A percentile compares a stretch with the other conserved stretches of the same genome.
phyloP scores from a whole-genome alignment of 2,329 filamentous ascomycete genomes.

The Macroventuria anomochaeta region DNA sequence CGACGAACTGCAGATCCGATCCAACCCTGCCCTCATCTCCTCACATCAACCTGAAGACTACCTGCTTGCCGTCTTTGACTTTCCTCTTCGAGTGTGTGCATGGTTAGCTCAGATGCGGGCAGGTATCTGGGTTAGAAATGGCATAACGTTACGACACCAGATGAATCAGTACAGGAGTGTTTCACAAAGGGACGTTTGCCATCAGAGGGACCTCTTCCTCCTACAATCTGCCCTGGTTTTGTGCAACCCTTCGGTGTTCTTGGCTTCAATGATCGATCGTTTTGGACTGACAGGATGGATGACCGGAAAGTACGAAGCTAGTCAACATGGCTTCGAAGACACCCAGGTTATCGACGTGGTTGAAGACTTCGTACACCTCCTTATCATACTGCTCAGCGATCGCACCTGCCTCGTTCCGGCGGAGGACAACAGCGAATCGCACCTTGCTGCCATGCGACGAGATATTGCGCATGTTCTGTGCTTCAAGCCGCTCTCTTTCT shows the following conservation, averaged over 20 bases:
- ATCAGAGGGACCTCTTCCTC: constrained; percentile 93
- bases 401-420: constrained; percentile 77
- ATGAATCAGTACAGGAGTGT: constrained; percentile 93
- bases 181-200: constrained; percentile 85
- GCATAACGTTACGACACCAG: constrained; percentile 93
- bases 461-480: constrained; percentile 94
- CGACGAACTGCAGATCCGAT: constrained; percentile 71
- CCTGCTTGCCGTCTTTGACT: constrained; percentile 88
- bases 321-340: constrained; percentile 77
- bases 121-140: constrained; percentile 98
- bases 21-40: constrained; percentile 64
- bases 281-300: constrained; percentile 91
- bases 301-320: constrained; percentile 74
- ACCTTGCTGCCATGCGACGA: constrained; percentile 76
- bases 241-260: constrained; percentile 80
- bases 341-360: constrained; percentile 87
- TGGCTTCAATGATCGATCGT: constrained; percentile 89
- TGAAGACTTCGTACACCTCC: constrained; percentile 92
- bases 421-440: constrained; percentile 69
- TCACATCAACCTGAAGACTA: constrained; percentile 75
- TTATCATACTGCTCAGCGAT: constrained; percentile 90
- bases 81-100: constrained; percentile 87
- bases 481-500: constrained; percentile 95
- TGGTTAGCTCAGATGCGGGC: constrained; percentile 99
- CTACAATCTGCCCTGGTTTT: constrained; percentile 89